Evolutionary conservation across 1,284 basidiomycete genomes (phyloP), one percentile per base, ranked within the genome.

Genomic region (Leccinum insolens): DNA sequence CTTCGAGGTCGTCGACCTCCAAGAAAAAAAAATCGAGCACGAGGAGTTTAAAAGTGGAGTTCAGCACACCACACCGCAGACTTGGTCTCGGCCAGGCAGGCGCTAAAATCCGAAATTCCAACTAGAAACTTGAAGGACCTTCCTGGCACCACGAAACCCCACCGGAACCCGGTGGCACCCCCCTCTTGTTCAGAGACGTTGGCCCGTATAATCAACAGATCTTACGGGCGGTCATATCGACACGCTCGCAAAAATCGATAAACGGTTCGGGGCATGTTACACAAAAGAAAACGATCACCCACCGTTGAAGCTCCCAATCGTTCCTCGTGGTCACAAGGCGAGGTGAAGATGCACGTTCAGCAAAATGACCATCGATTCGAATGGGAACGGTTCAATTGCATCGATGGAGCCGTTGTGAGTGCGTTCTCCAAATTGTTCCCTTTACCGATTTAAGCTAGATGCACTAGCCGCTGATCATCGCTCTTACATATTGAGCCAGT

Each of bases 401-500:
- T 41, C 7, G 41, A 44, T 17, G 41, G 41, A 44, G 4, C 15
- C 41, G 15, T 44, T 8, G 41, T 3, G 41, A 41, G 41, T 41
- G 15, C 41, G 41, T 17, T 41, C 15, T 17, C 3, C 41, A 17
- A 17, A 7, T 55, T 25, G 22, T 55, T n/a, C 1, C 52, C 8
- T 22, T 55, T 14, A 55, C 52, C 22, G 22, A 25, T 55, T 55
- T 55, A 4, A 49, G 20, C 20, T 52, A 64, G 67, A 64, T 68
- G 46, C 60, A 11, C 52, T 34, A 63, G 63, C 12, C 59, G 1
- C 52, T 63, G 52, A n/a, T n/a, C n/a, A 39, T 63, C 15, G 14
- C 41, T 71, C 61, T 65, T 64, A 70, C 57, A 67, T 65, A n/a
- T 52, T 11, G 12, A 52, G 49, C 3, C 15, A 41, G 41, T 41